Evolutionary conservation across 768 basidiomycete species (phyloP), one percentile per base, ranked within the genome.

Genomic region (Hericium coralloides): DNA sequence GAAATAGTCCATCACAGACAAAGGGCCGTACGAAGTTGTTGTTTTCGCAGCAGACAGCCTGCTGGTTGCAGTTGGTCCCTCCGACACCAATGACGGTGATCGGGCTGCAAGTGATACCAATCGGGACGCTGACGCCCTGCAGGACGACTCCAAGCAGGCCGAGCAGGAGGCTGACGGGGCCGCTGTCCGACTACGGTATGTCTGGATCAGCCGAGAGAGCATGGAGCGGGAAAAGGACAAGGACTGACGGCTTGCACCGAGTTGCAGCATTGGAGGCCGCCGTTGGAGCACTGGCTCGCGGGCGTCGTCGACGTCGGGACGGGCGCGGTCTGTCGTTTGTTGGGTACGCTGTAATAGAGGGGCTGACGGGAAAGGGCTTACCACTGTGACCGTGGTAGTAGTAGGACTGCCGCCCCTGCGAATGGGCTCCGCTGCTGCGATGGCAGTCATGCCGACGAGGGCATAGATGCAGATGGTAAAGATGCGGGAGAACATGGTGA

Each of bases 191-290:
- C 55, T 56, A 20, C 2, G 4, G 10, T 18, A 41, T 8, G n/a
- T n/a, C 23, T 22, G 20, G 20, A n/a, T 37, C 17, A 55, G 18
- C 4, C 12, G n/a, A 2, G 25, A 10, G 15, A 23, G 7, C n/a
- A 18, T 14, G 10, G n/a, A 9, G 22, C 0, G 17, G 37, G 17
- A 17, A 23, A 36, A 18, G n/a, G 7, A 20, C 18, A 31, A 17
- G 14, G 12, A 25, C 64, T 60, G 18, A 64, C 63, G n/a, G 39
- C 12, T 41, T 56, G 36, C 50, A 63, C 55, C 9, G 25, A 51
- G 49, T 65, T 60, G 63, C 66, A 67, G 64, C 66, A 67, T 55
- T 65, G 64, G 12, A 62, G 52, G 10, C 52, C 23, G 20, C 62
- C 63, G 15, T 56, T 59, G 58, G 56, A 60, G 58, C 65, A 66